A percentile compares a stretch with the other conserved stretches of the same genome.
phyloP scores from a whole-genome alignment of 2,329 filamentous ascomycete genomes.

The Pezicula rhizophila region DNA sequence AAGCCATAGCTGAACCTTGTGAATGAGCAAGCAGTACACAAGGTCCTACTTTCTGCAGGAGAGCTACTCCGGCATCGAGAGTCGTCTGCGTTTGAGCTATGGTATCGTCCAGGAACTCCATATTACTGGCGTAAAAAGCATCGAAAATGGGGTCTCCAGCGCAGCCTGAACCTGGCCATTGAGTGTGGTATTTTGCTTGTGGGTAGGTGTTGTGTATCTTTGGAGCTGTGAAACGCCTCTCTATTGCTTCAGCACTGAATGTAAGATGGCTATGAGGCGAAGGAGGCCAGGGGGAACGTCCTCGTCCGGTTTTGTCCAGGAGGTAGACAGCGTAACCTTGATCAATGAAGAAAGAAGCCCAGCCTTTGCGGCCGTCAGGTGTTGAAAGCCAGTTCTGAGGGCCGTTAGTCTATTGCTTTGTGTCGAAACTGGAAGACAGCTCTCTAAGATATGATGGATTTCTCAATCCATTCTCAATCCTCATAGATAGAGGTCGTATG shows the following conservation, averaged over 20 bases:
- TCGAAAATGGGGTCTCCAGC: slow-evolving; percentile 4
- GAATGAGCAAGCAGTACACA: slow-evolving; percentile 26
- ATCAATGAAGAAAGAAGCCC: slow-evolving; percentile 37
- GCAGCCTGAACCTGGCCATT: slow-evolving; percentile 26
- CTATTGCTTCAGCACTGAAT: neutral
- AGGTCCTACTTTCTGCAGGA: slow-evolving; percentile 4
- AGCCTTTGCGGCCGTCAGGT: slow-evolving; percentile 37
- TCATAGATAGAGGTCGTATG: neutral
- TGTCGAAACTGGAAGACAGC: too few species aligned
- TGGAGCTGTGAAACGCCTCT: neutral
- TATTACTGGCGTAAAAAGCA: slow-evolving; percentile 28
- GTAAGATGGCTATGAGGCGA: neutral
- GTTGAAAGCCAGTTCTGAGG: slow-evolving; percentile 34
- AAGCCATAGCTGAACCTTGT: slow-evolving; percentile 33
- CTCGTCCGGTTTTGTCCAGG: slow-evolving; percentile 10
- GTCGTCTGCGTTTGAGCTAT: slow-evolving; percentile 29
- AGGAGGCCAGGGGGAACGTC: slow-evolving; percentile 5
- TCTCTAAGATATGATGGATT: neutral
- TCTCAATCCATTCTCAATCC: neutral
- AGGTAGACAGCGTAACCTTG: slow-evolving; percentile 38
- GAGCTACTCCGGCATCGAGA: slow-evolving; percentile 31
- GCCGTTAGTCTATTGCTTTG: too few species aligned
- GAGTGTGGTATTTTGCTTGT: slow-evolving; percentile 28
- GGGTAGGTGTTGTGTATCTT: slow-evolving; percentile 11
- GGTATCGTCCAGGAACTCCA: slow-evolving; percentile 29